Evolutionary conservation across 805 yeast genomes (phyloP).

Genomic region (Kuraishia ogatae): DNA sequence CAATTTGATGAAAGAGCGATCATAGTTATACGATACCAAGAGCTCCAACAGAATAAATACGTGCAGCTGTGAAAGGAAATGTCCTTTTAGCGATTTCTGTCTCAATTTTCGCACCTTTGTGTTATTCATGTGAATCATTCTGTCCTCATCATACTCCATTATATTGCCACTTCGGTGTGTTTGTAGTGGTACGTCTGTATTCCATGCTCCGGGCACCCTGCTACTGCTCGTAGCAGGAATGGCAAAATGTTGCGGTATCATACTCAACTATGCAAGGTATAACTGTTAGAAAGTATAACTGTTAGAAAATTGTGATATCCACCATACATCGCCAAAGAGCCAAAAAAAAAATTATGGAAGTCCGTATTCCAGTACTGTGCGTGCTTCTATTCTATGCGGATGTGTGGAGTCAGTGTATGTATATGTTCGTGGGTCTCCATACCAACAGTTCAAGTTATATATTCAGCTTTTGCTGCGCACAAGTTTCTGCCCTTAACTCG

Average conservation of each 20-base stretch:
- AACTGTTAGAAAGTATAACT: too few species aligned
- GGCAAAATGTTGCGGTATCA: background rate
- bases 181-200: background rate
- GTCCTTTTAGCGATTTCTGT: background rate
- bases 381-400: too few species aligned
- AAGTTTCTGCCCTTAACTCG: too few species aligned
- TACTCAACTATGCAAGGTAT: too few species aligned
- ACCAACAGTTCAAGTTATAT: too few species aligned
- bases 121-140: background rate
- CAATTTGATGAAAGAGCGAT: conserved; percentile 16
- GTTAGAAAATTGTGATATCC: too few species aligned
- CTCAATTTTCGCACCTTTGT: background rate
- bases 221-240: background rate
- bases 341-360: too few species aligned
- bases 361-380: too few species aligned
- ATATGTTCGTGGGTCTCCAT: too few species aligned
- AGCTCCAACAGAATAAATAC: conserved; percentile 9
- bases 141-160: background rate
- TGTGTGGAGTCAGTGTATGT: too few species aligned
- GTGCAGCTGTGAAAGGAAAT: background rate
- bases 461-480: too few species aligned
- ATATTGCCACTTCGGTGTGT: background rate
- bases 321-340: too few species aligned
- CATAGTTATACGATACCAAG: conserved; percentile 13
- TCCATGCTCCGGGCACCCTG: background rate